These are phyloP conservation scores for Blastobotrys robertii DNA, from an alignment of 805 yeast genomes.

Conservation along the genomic window DNA sequence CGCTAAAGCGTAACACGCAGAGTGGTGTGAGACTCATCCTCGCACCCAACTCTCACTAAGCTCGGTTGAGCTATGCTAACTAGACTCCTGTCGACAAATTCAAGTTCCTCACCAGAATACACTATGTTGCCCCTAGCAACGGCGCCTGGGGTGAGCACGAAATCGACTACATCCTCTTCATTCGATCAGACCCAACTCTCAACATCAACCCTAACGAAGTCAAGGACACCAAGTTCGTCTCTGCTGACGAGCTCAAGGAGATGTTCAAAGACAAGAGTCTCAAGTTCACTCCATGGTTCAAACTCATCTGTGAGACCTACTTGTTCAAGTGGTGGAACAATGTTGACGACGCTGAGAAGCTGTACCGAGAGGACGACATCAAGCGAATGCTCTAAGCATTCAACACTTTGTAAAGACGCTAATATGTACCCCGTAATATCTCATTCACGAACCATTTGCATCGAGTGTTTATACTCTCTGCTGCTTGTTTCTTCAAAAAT, in stretches of 20 bases:
- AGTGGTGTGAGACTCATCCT: too few relatives aligned
- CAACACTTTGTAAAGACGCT: too few relatives aligned
- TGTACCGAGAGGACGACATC: conserved; percentile 31
- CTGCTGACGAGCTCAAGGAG: conserved; percentile 49
- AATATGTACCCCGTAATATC: too few relatives aligned
- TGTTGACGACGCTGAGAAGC: conserved; percentile 43
- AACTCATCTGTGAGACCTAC: conserved; percentile 83
- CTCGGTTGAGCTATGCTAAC: too few relatives aligned
- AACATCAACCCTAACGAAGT: conserved; percentile 75
- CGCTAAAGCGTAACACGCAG: too few relatives aligned
- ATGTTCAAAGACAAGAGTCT: conserved; percentile 67
- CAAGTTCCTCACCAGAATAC: conserved; percentile 84
- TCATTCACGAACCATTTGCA: too few relatives aligned
- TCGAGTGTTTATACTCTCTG: too few relatives aligned
- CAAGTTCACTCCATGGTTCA: conserved; percentile 96
- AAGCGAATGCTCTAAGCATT: conserved; percentile 20
- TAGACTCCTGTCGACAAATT: conserved; percentile 49
- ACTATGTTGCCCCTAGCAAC: conserved; percentile 73
- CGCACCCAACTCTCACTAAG: too few relatives aligned
- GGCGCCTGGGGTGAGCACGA: conserved; percentile 97
- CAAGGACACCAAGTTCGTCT: conserved; percentile 67
- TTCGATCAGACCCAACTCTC: conserved; percentile 42
- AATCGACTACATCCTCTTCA: conserved; percentile 85
- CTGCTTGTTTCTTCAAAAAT: too few relatives aligned
- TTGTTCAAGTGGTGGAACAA: conserved; percentile 91